Conservation (phyloP, 805 yeast genomes). For the Candida glaebosa region DNA sequence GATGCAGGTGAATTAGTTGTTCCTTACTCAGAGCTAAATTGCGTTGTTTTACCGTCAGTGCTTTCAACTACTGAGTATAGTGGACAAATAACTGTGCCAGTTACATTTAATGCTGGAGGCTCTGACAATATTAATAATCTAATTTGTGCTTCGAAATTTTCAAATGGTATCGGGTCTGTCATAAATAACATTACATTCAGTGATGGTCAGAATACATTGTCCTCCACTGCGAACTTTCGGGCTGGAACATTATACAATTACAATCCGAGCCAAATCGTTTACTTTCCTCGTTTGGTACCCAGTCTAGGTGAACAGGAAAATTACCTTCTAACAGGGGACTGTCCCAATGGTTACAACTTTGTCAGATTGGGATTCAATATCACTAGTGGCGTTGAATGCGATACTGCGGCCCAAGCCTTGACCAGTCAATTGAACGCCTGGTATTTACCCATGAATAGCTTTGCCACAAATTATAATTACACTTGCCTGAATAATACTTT, state of each 20-base stretch:
- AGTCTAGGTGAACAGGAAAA: slow-evolving; percentile 7
- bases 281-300: not conserved
- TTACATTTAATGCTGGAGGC: slow-evolving; percentile 20
- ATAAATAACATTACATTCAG: slow-evolving; percentile 13
- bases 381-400: slow-evolving; percentile 13
- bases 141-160: slow-evolving; percentile 14
- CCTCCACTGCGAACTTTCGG: slow-evolving; percentile 10
- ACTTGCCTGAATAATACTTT: not conserved
- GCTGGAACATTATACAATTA: slow-evolving; percentile 1
- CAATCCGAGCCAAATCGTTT: not conserved
- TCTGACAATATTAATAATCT: slow-evolving; percentile 15
- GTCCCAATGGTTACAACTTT: slow-evolving; percentile 12
- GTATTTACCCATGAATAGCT: slow-evolving; percentile 8
- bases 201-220: slow-evolving; percentile 14
- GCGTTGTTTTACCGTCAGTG: slow-evolving; percentile 14
- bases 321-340: slow-evolving; percentile 7
- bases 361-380: slow-evolving; percentile 13
- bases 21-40: slow-evolving; percentile 15
- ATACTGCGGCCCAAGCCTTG: slow-evolving; percentile 8
- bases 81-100: slow-evolving; percentile 19
- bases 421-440: slow-evolving; percentile 14
- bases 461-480: not conserved
- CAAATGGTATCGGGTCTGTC: not conserved
- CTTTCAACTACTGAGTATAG: slow-evolving; percentile 8
- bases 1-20: slow-evolving; percentile 14